Evolutionary conservation across 2,329 filamentous ascomycete genomes (phyloP).

Genomic region (Claviceps africana): DNA sequence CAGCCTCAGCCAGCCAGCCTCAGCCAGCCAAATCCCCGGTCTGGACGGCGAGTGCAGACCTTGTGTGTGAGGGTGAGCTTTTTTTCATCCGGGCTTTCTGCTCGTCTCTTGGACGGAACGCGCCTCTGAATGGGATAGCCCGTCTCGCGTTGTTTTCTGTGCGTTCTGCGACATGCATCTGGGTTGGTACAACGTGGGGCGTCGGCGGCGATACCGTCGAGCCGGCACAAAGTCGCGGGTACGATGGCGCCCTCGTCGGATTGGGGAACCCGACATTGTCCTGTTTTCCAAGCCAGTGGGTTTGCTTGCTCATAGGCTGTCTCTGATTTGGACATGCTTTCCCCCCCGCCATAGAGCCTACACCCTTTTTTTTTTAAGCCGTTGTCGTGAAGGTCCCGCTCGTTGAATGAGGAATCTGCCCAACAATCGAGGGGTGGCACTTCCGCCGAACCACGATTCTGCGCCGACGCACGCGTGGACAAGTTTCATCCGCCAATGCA

Average conservation of each 20-base stretch:
- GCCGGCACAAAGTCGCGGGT: not conserved
- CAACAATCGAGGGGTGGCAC: not conserved
- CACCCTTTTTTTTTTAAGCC: no score
- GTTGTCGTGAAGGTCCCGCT: not conserved
- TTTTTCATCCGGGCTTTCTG: not conserved
- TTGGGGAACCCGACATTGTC: not conserved
- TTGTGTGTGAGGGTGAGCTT: not conserved
- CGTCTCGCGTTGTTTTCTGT: not conserved
- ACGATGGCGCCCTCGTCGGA: not conserved
- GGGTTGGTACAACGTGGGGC: not conserved
- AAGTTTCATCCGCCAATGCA: conserved; percentile 1
- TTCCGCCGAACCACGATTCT: not conserved
- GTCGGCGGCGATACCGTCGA: not conserved
- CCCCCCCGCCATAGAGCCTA: not conserved
- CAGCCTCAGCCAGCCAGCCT: not conserved
- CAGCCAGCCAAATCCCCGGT: not conserved
- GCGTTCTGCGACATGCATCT: conserved; percentile 1
- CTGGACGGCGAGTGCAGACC: not conserved
- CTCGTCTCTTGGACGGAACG: not conserved
- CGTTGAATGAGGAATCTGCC: not conserved
- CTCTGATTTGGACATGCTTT: not conserved
- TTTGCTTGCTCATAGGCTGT: not conserved
- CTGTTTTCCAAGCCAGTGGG: not conserved
- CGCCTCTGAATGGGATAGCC: not conserved
- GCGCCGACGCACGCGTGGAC: not conserved